phyloP scores from a whole-genome alignment of 2,329 filamentous ascomycete genomes.

The Tolypocladium cylindrosporum region DNA sequence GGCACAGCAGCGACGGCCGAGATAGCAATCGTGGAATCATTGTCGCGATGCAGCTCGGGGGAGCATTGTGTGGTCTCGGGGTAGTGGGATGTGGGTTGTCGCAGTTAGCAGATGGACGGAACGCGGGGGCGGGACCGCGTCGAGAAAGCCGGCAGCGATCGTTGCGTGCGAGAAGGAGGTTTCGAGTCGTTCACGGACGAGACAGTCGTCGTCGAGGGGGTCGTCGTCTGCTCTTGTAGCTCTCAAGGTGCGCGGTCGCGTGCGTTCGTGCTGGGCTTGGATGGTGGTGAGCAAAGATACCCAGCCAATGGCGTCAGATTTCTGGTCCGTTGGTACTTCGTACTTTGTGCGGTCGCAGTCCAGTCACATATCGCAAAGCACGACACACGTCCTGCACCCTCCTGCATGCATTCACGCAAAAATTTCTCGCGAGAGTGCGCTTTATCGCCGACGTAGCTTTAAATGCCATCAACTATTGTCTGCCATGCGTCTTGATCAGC shows the following conservation, averaged over 20 bases:
- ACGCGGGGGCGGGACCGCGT: not conserved
- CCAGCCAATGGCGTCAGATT: conserved; percentile 5
- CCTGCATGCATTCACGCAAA: too few relatives aligned
- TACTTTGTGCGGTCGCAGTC: too few relatives aligned
- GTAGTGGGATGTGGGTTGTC: not conserved
- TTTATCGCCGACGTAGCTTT: too few relatives aligned
- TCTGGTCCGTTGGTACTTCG: too few relatives aligned
- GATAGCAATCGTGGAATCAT: conserved; percentile 27
- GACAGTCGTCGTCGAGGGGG: not conserved
- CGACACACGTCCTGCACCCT: too few relatives aligned
- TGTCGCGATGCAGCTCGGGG: conserved; percentile 12
- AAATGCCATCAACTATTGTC: too few relatives aligned
- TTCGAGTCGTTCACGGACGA: not conserved
- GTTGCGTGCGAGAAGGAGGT: not conserved
- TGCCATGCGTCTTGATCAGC: too few relatives aligned
- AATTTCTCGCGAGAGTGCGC: too few relatives aligned
- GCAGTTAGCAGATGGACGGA: not conserved
- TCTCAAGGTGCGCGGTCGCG: not conserved
- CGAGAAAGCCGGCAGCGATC: not conserved
- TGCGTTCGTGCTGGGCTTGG: not conserved
- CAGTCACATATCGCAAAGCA: too few relatives aligned
- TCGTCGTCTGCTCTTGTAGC: not conserved
- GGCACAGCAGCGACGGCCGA: conserved; percentile 21
- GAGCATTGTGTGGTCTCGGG: conserved; percentile 12
- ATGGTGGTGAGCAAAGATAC: conserved; percentile 1